Percentiles rank a stretch among this genome's conserved stretches.
Evolutionary conservation across 768 basidiomycete species (phyloP).

Genomic region (Pisolithus orientalis): DNA sequence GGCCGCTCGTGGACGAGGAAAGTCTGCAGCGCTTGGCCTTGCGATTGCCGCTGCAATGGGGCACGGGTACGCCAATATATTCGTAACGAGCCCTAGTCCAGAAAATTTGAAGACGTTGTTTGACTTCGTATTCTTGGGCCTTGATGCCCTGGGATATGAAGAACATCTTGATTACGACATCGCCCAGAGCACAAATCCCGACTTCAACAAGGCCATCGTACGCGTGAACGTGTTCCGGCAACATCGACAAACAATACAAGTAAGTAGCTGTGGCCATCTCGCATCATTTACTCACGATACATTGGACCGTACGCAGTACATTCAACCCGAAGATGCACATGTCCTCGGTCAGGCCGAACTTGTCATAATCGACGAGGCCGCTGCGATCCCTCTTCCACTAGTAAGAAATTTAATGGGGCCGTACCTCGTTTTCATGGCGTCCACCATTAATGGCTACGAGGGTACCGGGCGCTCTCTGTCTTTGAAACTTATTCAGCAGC

Average conservation of each 20-base stretch:
- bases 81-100: conserved; percentile 95
- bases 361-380: conserved; percentile 96
- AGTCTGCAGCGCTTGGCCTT: conserved; percentile 93
- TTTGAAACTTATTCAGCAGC: conserved; percentile 94
- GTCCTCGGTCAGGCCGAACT: conserved; percentile 97
- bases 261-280: conserved; percentile 26
- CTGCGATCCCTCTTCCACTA: conserved; percentile 94
- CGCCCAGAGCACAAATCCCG: conserved; percentile 88
- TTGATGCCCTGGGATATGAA: conserved; percentile 92
- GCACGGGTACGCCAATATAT: conserved; percentile 95
- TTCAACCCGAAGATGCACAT: conserved; percentile 96
- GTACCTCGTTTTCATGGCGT: conserved; percentile 97
- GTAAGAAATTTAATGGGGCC: conserved; percentile 92
- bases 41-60: conserved; percentile 90
- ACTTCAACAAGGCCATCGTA: conserved; percentile 92
- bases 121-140: conserved; percentile 94
- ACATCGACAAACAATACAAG: conserved; percentile 96
- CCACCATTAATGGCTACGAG: conserved; percentile 99
- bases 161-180: conserved; percentile 98
- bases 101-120: conserved; percentile 98
- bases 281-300: background rate
- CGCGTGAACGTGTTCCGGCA: conserved; percentile 90
- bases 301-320: conserved; percentile 58
- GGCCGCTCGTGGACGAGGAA: conserved; percentile 91
- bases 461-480: conserved; percentile 98